These are phyloP conservation scores for Heliocybe sulcata DNA, from an alignment of 1,284 basidiomycete species.

Conservation along the genomic window DNA sequence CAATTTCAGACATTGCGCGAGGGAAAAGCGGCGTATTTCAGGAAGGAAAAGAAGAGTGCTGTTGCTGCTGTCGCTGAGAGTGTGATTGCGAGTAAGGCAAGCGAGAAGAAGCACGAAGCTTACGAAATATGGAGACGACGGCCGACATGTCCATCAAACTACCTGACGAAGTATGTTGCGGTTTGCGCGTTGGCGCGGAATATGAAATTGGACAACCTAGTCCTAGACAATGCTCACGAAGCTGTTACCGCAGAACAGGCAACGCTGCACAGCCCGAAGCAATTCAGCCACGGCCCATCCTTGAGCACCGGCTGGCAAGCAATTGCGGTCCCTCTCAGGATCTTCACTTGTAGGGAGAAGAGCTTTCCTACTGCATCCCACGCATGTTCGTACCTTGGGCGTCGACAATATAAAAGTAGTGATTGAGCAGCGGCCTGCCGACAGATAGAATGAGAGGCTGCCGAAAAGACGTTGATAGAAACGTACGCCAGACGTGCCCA, in stretches of 20 bases:
- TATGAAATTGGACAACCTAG: background rate
- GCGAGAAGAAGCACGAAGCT: too few relatives aligned
- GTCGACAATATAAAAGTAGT: constrained; percentile 68
- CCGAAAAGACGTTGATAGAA: background rate
- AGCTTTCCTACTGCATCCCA: constrained; percentile 65
- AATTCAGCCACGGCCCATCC: constrained; percentile 62
- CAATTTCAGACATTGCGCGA: too few relatives aligned
- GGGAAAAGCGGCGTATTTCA: too few relatives aligned
- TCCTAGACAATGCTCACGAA: constrained; percentile 42
- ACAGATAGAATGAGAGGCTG: too few relatives aligned
- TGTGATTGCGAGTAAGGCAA: too few relatives aligned
- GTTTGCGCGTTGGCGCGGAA: too few relatives aligned
- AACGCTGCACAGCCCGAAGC: constrained; percentile 53
- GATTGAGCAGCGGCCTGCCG: constrained; percentile 58
- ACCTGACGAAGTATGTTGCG: too few relatives aligned
- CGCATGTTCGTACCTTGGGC: constrained; percentile 58
- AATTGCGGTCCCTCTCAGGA: constrained; percentile 22
- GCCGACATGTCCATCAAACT: too few relatives aligned
- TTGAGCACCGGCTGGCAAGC: constrained; percentile 37
- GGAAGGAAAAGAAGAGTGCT: too few relatives aligned
- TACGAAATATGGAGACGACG: too few relatives aligned
- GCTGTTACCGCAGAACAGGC: constrained; percentile 61
- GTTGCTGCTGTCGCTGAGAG: too few relatives aligned
- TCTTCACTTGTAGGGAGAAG: constrained; percentile 37
- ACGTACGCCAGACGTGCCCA: constrained; percentile 61